Evolutionary conservation across 257 asterid species (phyloP).

Genomic region (Petrea volubilis): DNA sequence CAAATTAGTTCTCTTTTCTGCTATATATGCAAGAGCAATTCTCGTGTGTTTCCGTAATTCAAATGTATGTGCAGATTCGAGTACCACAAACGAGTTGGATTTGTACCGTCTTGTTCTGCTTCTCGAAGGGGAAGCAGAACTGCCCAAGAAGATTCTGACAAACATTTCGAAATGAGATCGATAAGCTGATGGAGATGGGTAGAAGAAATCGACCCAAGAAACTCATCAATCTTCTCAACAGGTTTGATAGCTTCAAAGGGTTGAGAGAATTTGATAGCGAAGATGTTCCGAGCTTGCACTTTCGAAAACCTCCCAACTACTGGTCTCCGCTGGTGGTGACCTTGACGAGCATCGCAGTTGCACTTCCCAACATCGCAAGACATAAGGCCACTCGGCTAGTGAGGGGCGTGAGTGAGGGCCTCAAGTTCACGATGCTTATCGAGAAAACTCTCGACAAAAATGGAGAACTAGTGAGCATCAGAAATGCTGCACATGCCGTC

Average conservation of each 20-base stretch:
- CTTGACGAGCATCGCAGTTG: conserved; percentile 25
- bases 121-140: background rate
- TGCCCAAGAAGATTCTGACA: background rate
- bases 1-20: background rate
- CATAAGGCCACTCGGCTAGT: background rate
- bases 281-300: background rate
- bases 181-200: background rate
- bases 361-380: conserved; percentile 21
- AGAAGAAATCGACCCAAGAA: no score
- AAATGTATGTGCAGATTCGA: background rate
- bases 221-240: no score
- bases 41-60: background rate
- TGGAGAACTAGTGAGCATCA: background rate
- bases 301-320: background rate
- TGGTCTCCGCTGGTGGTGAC: conserved; percentile 17
- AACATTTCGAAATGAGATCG: background rate
- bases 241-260: no score
- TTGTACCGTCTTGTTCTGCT: background rate
- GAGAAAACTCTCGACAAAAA: background rate
- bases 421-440: no score
- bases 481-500: background rate
- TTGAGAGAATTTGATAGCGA: conserved; percentile 5
- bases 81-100: no score
- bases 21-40: background rate
- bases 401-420: background rate